Percentiles rank a stretch among this genome's conserved stretches.
Conservation (phyloP, 2,329 filamentous ascomycete species). For the Emydomyces testavorans region DNA sequence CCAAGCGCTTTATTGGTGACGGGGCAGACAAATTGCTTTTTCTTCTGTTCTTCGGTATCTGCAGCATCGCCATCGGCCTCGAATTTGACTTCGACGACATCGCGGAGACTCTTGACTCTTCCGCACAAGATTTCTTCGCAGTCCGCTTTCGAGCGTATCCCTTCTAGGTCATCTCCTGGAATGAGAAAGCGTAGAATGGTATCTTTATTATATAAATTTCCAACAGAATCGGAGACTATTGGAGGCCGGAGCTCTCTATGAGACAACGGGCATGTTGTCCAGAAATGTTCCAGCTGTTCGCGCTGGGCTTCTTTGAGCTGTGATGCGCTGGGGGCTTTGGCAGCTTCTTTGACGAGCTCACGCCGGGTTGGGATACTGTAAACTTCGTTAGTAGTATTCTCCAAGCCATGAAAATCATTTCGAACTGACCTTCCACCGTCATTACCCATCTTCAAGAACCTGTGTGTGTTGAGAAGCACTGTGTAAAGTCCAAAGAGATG, state of each 20-base stretch:
- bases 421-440: constrained; percentile 63
- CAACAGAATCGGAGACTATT: constrained; percentile 72
- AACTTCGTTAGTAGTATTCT: background rate
- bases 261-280: constrained; percentile 80
- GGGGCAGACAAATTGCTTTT: constrained; percentile 64
- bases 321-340: constrained; percentile 66
- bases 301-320: constrained; percentile 80
- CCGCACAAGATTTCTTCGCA: constrained; percentile 51
- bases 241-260: constrained; percentile 60
- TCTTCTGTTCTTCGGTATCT: constrained; percentile 29
- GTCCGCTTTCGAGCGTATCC: constrained; percentile 44
- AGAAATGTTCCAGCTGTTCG: constrained; percentile 75
- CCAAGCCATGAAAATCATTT: background rate
- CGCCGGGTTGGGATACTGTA: constrained; percentile 80
- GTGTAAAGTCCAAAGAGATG: too few relatives aligned
- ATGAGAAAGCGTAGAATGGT: constrained; percentile 62
- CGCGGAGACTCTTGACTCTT: constrained; percentile 65
- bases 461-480: background rate
- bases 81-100: constrained; percentile 79
- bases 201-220: constrained; percentile 90
- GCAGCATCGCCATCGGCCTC: constrained; percentile 38
- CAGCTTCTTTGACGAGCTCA: constrained; percentile 90
- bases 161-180: constrained; percentile 43
- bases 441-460: constrained; percentile 63
- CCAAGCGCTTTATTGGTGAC: constrained; percentile 80